These are phyloP conservation scores for Solanum clarkiae DNA, from an alignment of 257 asterid species.

Conservation along the genomic window DNA sequence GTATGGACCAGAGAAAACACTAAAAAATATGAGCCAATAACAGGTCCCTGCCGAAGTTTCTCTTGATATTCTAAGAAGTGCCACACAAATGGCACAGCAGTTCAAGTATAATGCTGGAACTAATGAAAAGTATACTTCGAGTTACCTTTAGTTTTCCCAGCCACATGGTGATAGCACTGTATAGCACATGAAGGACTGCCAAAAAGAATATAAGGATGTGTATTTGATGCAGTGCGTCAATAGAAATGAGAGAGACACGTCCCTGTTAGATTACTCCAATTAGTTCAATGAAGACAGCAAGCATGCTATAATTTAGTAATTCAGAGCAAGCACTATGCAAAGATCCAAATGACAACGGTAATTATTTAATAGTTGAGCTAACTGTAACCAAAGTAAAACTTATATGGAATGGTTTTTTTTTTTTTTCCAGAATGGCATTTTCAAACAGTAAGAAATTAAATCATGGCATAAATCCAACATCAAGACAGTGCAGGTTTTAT, in stretches of 20 bases:
- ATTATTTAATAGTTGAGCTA: not conserved
- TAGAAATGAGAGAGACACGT: constrained; percentile 39
- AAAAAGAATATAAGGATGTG: constrained; percentile 92
- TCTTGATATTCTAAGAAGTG: not conserved
- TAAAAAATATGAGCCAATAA: not conserved
- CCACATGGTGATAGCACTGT: constrained; percentile 80
- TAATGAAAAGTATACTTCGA: not conserved
- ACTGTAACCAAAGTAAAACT: not conserved
- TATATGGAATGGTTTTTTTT: not conserved
- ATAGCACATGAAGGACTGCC: constrained; percentile 74
- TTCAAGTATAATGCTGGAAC: not conserved
- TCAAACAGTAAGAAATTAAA: not conserved
- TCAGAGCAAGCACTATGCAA: not conserved
- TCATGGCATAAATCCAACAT: not conserved
- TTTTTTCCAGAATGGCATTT: not conserved
- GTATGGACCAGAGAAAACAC: not conserved
- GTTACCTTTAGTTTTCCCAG: constrained; percentile 88
- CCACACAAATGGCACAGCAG: not conserved
- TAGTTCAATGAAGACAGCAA: not conserved
- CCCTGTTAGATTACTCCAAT: constrained; percentile 33
- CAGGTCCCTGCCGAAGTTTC: not conserved
- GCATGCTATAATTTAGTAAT: not conserved
- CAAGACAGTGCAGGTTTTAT: not conserved
- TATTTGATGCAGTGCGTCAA: constrained; percentile 76
- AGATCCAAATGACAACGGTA: not conserved